Evolutionary conservation across 1,284 basidiomycete genomes (phyloP), one percentile per base, ranked within the genome.

Genomic region (Inonotus hispidus): DNA sequence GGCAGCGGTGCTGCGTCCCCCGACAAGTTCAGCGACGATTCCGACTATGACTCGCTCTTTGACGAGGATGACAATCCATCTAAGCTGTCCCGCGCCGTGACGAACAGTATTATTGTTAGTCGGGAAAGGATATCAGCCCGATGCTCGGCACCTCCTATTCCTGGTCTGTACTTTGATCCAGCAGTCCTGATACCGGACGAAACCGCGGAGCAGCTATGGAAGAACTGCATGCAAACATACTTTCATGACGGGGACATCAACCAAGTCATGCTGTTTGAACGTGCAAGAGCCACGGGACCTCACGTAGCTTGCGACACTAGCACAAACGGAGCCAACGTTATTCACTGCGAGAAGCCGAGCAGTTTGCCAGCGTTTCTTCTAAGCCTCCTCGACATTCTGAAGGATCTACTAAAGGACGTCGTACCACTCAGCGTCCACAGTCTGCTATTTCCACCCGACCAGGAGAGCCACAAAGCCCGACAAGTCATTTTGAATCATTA

Each of bases 401-500:
- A 82, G 1, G 63, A 62, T 1, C 65, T 84, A 52, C 75, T 90
- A 2, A 69, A 70, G 1, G 77, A 81, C 1, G 64, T 74, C 11
- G 73, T 90, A 11, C 79, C 83, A 1, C 61, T 70, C 4, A 70
- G 77, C 46, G 79, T 77, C 0, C 78, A 85, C 60, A 66, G 71
- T 10, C 72, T 84, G 32, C 74, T 90, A 27, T 88, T 87, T 69
- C 84, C 82, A 2, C 64, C 67, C 1, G 62, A 65, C 21, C 65
- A 63, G 8, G 67, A 69, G 1, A 76, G 74, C 0, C 71, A 73
- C 11, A 74, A 74, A 45, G 83, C 87, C 0, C 79, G 90, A 35
- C 91, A 93, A 69, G 88, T 83, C 1, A 93, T 93, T 60, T 67
- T 93, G 57, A 93, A 93, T 69, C 74, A 90, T 2, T 93, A 93